Evolutionary conservation across 192 early-diverging fungal species (phyloP).

Genomic region (Pilaira anomala): DNA sequence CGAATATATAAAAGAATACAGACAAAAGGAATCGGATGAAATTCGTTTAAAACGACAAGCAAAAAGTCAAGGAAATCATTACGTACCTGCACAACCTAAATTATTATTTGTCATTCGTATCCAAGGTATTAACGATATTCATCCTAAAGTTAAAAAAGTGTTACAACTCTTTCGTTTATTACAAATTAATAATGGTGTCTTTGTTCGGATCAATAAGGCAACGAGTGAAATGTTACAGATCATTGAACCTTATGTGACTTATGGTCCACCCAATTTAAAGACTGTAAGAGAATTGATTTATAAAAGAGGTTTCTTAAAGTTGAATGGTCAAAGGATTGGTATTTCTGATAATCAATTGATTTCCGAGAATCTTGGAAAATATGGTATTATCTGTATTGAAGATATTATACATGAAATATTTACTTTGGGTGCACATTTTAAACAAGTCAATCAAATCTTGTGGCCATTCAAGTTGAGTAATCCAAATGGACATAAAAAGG

Average conservation of each 20-base stretch:
- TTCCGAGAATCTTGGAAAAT: slow-evolving; percentile 86
- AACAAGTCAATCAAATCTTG: slow-evolving; percentile 93
- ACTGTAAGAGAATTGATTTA: slow-evolving; percentile 97
- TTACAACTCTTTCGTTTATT: slow-evolving; percentile 96
- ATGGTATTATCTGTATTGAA: slow-evolving; percentile 95
- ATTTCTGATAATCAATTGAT: slow-evolving; percentile 96
- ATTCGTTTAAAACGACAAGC: slow-evolving; percentile 90
- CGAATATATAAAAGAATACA: slow-evolving; percentile 98
- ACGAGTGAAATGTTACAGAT: slow-evolving; percentile 96
- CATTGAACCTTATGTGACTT: slow-evolving; percentile 93
- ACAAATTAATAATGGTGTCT: slow-evolving; percentile 98
- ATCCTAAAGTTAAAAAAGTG: slow-evolving; percentile 98
- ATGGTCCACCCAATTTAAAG: slow-evolving; percentile 96
- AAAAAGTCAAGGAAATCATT: slow-evolving; percentile 84
- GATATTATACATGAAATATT: slow-evolving; percentile 98
- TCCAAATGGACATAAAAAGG: slow-evolving; percentile 79
- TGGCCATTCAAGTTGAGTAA: slow-evolving; percentile 99
- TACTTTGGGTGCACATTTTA: slow-evolving; percentile 94
- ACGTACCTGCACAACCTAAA: slow-evolving; percentile 93
- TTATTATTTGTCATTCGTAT: slow-evolving; percentile 97
- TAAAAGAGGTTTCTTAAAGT: slow-evolving; percentile 98
- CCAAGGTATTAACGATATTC: slow-evolving; percentile 99
- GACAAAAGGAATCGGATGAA: slow-evolving; percentile 82
- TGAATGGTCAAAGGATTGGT: slow-evolving; percentile 95
- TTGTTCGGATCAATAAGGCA: slow-evolving; percentile 92